Conservation (phyloP, 441 rosid genomes). For the Dalechampia spathulata region DNA sequence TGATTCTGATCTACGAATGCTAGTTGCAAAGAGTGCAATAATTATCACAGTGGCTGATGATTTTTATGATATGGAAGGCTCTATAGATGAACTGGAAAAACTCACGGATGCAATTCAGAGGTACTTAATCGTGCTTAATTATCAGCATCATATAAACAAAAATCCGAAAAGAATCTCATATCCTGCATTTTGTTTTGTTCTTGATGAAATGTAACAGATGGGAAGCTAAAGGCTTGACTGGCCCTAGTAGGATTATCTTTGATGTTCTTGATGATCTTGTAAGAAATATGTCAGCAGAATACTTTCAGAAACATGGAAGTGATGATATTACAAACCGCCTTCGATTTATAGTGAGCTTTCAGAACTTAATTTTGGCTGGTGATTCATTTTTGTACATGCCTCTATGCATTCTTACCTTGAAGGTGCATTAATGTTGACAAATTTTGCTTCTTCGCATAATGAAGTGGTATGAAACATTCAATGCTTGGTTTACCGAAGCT, state of each 20-base stretch:
- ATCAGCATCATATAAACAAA: too few species aligned
- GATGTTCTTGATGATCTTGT: conserved; percentile 43
- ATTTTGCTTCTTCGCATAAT: too few species aligned
- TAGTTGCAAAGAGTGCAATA: conserved; percentile 40
- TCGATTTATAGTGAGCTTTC: conserved; percentile 30
- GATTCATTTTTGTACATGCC: too few species aligned
- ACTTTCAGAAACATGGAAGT: conserved; percentile 23
- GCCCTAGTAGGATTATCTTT: conserved; percentile 41
- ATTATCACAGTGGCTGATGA: conserved; percentile 64
- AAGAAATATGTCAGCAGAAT: conserved; percentile 22
- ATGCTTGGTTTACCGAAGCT: conserved; percentile 54
- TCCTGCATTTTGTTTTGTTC: background rate
- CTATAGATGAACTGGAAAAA: conserved; percentile 32
- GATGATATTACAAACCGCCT: conserved; percentile 31
- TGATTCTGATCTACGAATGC: conserved; percentile 23
- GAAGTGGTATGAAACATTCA: conserved; percentile 68
- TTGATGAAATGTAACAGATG: conserved; percentile 28
- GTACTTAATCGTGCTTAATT: conserved; percentile 21
- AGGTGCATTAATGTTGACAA: background rate
- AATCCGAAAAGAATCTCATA: too few species aligned
- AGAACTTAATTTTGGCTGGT: background rate
- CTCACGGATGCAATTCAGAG: conserved; percentile 44
- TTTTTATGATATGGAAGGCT: conserved; percentile 51
- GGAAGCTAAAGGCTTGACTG: conserved; percentile 39
- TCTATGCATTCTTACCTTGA: background rate